Evolutionary conservation across 768 basidiomycete species (phyloP).

Genomic region (Daedaleopsis nitida): DNA sequence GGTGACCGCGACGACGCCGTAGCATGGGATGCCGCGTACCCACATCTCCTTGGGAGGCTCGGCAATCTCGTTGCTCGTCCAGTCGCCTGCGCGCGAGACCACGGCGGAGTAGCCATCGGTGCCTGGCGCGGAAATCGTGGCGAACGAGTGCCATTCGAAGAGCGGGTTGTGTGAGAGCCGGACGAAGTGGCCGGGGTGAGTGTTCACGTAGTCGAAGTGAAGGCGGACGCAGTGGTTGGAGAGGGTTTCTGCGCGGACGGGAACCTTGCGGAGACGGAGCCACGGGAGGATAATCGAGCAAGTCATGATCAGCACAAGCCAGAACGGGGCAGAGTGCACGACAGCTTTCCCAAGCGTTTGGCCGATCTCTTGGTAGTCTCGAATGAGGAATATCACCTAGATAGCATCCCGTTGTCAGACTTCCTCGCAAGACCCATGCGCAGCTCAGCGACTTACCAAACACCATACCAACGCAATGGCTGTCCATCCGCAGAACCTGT

Average conservation of each 20-base stretch:
- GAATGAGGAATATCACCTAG: conserved; percentile 50
- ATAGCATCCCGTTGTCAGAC: neutral
- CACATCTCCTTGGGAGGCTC: conserved; percentile 55
- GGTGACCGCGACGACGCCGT: conserved; percentile 53
- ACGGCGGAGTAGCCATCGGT: conserved; percentile 26
- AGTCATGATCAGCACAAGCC: conserved; percentile 54
- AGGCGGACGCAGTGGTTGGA: conserved; percentile 56
- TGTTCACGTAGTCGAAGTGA: conserved; percentile 50
- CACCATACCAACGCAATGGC: conserved; percentile 52
- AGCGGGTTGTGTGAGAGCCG: conserved; percentile 43
- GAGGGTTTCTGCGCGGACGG: conserved; percentile 50
- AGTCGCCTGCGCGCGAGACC: conserved; percentile 51
- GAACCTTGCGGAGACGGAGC: conserved; percentile 53
- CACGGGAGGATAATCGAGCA: conserved; percentile 57
- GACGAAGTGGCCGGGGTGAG: conserved; percentile 34
- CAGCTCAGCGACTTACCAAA: conserved; percentile 35
- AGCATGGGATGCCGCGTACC: conserved; percentile 56
- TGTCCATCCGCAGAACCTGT: conserved; percentile 59
- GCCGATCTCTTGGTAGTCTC: conserved; percentile 45
- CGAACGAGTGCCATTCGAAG: conserved; percentile 58
- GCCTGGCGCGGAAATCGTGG: conserved; percentile 45
- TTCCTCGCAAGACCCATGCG: neutral
- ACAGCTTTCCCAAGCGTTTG: conserved; percentile 43
- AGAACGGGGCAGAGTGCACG: conserved; percentile 47
- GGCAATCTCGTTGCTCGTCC: conserved; percentile 51